phyloP scores from a whole-genome alignment of 495 filamentous ascomycete species.

The Neurospora sublineolata region DNA sequence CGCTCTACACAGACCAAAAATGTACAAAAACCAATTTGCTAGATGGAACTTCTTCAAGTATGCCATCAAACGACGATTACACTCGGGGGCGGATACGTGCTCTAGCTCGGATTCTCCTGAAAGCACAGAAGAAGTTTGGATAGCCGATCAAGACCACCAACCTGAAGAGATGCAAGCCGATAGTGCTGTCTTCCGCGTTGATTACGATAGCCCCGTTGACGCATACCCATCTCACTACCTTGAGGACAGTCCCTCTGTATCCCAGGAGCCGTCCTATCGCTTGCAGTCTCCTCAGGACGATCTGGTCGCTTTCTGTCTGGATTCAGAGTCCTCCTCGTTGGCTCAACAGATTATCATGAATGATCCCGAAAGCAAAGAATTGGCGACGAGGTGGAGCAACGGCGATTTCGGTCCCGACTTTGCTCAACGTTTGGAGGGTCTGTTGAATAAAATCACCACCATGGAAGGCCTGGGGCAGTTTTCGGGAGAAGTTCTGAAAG shows the following conservation, averaged over 20 bases:
- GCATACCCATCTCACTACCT: not conserved
- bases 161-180: not conserved
- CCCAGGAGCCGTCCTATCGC: not conserved
- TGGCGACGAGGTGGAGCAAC: constrained; percentile 14
- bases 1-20: constrained; percentile 15
- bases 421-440: constrained; percentile 2
- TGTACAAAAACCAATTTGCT: constrained; percentile 26
- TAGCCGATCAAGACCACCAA: not conserved
- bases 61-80: constrained; percentile 14
- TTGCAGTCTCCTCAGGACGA: not conserved
- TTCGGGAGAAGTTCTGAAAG: constrained; percentile 3
- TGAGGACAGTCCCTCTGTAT: not conserved
- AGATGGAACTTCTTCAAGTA: constrained; percentile 26
- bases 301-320: constrained; percentile 6
- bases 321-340: constrained; percentile 17
- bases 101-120: not conserved
- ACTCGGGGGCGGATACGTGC: constrained; percentile 3
- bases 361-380: constrained; percentile 9
- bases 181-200: not conserved
- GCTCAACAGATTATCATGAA: constrained; percentile 19
- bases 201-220: not conserved
- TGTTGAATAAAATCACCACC: not conserved
- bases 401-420: constrained; percentile 11
- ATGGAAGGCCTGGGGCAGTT: not conserved
- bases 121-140: not conserved